Evolutionary conservation across 2,329 filamentous ascomycete genomes (phyloP).

Genomic region (Hypoxylon sp.): DNA sequence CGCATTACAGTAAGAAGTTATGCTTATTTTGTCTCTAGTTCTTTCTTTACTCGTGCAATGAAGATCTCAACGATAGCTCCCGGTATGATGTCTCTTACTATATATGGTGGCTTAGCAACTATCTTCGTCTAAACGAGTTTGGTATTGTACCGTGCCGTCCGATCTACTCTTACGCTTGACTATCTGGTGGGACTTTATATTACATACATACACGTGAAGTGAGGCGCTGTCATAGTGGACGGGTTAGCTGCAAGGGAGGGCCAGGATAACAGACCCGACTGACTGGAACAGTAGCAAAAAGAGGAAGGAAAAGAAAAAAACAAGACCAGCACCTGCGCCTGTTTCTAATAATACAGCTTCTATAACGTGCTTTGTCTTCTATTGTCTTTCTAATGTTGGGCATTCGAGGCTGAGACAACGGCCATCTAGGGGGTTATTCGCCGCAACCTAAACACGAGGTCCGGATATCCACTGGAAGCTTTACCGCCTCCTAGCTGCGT

Average conservation of each 20-base stretch:
- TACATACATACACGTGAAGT: slow-evolving; percentile 14
- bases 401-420: slow-evolving; percentile 25
- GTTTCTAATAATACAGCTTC: slow-evolving; percentile 34
- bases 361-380: slow-evolving; percentile 13
- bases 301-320: slow-evolving; percentile 17
- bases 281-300: slow-evolving; percentile 17
- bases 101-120: slow-evolving; percentile 32
- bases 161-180: slow-evolving; percentile 7
- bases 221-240: slow-evolving; percentile 11
- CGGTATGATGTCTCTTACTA: background rate
- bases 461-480: slow-evolving; percentile 10
- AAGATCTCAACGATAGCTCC: slow-evolving; percentile 10
- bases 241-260: slow-evolving; percentile 29
- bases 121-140: slow-evolving; percentile 23
- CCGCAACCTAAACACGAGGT: slow-evolving; percentile 22
- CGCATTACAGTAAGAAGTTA: background rate
- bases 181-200: slow-evolving; percentile 4
- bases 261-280: slow-evolving; percentile 1
- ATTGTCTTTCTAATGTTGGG: slow-evolving; percentile 7
- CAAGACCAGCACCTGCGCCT: slow-evolving; percentile 32
- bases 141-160: slow-evolving; percentile 15
- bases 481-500: slow-evolving; percentile 24
- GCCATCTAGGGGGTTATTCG: slow-evolving; percentile 11
- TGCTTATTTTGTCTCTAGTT: slow-evolving; percentile 2
- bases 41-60: background rate